Percentiles rank a stretch among this genome's conserved stretches.
These are phyloP conservation scores for Neocatenulostroma microsporum DNA, from an alignment of 2,329 filamentous ascomycete species.

Conservation along the genomic window DNA sequence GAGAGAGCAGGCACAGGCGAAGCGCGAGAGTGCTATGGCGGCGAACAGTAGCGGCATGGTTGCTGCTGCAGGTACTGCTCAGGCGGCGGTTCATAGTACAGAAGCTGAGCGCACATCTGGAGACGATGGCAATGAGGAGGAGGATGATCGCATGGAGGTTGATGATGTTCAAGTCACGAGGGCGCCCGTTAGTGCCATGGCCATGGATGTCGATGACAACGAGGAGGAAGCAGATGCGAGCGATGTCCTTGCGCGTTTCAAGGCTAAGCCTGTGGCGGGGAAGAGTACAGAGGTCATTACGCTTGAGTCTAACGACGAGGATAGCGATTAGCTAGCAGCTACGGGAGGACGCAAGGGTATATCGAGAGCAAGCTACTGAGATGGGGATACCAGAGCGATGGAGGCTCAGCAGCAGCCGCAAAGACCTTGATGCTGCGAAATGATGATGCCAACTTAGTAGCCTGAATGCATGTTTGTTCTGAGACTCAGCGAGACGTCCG, in stretches of 20 bases:
- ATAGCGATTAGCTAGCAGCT: too few species aligned
- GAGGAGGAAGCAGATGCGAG: neutral
- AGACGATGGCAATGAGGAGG: constrained; percentile 1
- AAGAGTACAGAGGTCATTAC: neutral
- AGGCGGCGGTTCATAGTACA: neutral
- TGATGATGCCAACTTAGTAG: too few species aligned
- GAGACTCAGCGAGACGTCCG: too few species aligned
- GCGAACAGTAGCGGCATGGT: constrained; percentile 7
- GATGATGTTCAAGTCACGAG: neutral
- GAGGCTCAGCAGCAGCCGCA: too few species aligned
- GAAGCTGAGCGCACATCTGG: neutral
- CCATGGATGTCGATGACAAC: constrained; percentile 1
- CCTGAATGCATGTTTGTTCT: too few species aligned
- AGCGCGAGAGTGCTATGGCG: too few species aligned
- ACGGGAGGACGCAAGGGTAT: too few species aligned
- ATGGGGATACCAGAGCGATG: too few species aligned
- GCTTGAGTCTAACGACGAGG: neutral
- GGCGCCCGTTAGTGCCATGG: neutral
- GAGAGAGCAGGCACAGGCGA: constrained; percentile 12
- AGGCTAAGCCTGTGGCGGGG: neutral
- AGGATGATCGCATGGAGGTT: constrained; percentile 1
- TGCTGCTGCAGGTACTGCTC: constrained; percentile 1
- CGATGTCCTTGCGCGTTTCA: neutral
- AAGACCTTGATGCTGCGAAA: too few species aligned
- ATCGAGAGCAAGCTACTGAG: too few species aligned